Percentiles rank a stretch among this genome's conserved stretches.
phyloP scores from a whole-genome alignment of 129 eudicot species.

The Solidago caesia region DNA sequence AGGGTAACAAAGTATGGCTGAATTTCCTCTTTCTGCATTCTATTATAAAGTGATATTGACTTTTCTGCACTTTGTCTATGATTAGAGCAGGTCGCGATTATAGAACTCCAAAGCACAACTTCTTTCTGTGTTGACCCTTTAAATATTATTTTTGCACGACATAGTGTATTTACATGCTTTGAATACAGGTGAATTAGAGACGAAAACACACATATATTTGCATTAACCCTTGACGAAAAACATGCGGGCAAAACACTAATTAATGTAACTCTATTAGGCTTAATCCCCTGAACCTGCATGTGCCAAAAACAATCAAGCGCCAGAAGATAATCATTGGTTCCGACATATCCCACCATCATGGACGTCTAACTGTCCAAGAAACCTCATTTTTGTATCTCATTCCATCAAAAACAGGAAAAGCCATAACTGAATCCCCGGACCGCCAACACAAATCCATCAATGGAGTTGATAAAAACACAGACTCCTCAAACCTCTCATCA shows the following conservation, averaged over 20 bases:
- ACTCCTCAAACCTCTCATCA: conserved; percentile 43
- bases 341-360: conserved; percentile 57
- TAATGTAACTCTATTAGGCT: conserved; percentile 59
- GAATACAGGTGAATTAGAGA: conserved; percentile 54
- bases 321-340: conserved; percentile 29
- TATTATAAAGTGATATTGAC: conserved; percentile 45
- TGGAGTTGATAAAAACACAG: conserved; percentile 53
- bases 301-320: conserved; percentile 45
- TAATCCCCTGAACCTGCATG: conserved; percentile 53
- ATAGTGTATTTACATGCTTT: conserved; percentile 29
- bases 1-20: conserved; percentile 52
- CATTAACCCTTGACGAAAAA: conserved; percentile 51
- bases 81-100: conserved; percentile 50
- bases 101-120: conserved; percentile 61
- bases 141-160: conserved; percentile 34
- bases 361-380: conserved; percentile 53
- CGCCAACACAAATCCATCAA: conserved; percentile 54
- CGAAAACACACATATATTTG: conserved; percentile 43
- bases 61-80: conserved; percentile 34
- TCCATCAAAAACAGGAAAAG: conserved; percentile 45
- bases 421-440: conserved; percentile 38
- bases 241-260: conserved; percentile 53
- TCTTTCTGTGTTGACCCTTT: conserved; percentile 40
- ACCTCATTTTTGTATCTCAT: conserved; percentile 60
- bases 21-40: conserved; percentile 53